Percentiles rank a stretch among this genome's conserved stretches.
These are phyloP conservation scores for Sporisorium sorghi DNA, from an alignment of 1,284 basidiomycete genomes.

Conservation along the genomic window DNA sequence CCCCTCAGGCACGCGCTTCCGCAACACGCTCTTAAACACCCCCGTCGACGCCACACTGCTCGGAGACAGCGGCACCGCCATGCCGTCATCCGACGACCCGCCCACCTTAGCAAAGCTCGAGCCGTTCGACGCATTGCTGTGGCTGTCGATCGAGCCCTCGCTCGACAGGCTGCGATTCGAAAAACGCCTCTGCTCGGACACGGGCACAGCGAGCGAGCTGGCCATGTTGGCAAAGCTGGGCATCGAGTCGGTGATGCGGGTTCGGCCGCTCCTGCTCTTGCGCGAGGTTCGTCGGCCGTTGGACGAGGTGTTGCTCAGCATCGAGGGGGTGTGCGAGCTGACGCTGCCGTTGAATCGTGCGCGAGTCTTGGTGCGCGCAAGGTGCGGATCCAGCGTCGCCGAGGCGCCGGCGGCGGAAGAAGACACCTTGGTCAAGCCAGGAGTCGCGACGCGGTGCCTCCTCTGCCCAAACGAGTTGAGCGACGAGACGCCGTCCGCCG, in stretches of 20 bases:
- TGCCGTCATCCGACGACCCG: slow-evolving; percentile 34
- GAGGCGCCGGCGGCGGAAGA: slow-evolving; percentile 9
- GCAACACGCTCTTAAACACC: slow-evolving; percentile 36
- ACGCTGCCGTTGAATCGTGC: slow-evolving; percentile 29
- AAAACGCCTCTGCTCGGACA: slow-evolving; percentile 20
- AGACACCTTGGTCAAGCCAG: slow-evolving; percentile 30
- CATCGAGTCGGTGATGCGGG: slow-evolving; percentile 40
- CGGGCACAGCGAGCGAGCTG: slow-evolving; percentile 27
- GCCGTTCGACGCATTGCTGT: slow-evolving; percentile 43
- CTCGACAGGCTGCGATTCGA: slow-evolving; percentile 43
- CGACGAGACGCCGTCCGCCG: slow-evolving; percentile 19
- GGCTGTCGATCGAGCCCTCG: slow-evolving; percentile 41
- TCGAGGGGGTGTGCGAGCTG: slow-evolving; percentile 31
- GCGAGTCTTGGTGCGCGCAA: slow-evolving; percentile 20
- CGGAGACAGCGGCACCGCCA: slow-evolving; percentile 13
- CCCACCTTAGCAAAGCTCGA: slow-evolving; percentile 42
- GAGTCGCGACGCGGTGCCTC: slow-evolving; percentile 32
- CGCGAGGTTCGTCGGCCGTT: slow-evolving; percentile 16
- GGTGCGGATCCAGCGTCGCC: slow-evolving; percentile 30
- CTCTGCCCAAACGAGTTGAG: slow-evolving; percentile 17
- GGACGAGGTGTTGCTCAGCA: slow-evolving; percentile 20
- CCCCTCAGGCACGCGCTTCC: slow-evolving; percentile 26
- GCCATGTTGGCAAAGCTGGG: slow-evolving; percentile 37
- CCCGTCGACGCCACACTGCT: slow-evolving; percentile 6
- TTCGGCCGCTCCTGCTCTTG: slow-evolving; percentile 31